Percentiles rank a stretch among this genome's conserved stretches.
These are phyloP conservation scores for Breviolum minutum DNA, from an alignment of 73 alveolate genomes.

Conservation along the genomic window DNA sequence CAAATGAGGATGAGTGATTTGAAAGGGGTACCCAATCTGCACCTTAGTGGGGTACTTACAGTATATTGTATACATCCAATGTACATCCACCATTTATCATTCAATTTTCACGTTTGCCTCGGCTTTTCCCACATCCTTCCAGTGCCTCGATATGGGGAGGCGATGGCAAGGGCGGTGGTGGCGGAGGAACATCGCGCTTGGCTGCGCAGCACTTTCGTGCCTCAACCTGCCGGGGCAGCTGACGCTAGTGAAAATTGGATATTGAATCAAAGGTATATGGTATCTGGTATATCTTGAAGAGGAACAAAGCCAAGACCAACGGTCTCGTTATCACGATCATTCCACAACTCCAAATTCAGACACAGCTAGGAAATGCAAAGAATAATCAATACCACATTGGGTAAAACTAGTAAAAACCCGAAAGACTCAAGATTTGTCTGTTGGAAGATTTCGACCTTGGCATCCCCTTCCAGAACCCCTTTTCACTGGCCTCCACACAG, in stretches of 20 bases:
- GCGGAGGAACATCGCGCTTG: not conserved
- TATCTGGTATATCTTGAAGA: not conserved
- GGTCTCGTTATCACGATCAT: too few species aligned
- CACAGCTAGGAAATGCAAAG: not conserved
- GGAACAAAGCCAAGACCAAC: too few species aligned
- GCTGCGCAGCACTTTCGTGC: slow-evolving; percentile 87
- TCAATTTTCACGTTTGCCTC: not conserved
- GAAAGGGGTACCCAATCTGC: too few species aligned
- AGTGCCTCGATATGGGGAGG: not conserved
- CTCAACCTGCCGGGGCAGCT: slow-evolving; percentile 8
- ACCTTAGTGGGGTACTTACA: too few species aligned
- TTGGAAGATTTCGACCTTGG: not conserved
- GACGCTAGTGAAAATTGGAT: not conserved
- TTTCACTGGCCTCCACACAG: slow-evolving; percentile 69
- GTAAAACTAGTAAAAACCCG: not conserved
- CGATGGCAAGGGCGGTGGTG: slow-evolving; percentile 8
- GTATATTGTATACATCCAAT: too few species aligned
- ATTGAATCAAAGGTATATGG: not conserved
- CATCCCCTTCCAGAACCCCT: not conserved
- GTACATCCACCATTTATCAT: too few species aligned
- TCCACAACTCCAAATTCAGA: too few species aligned
- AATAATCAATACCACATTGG: not conserved
- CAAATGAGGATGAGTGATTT: too few species aligned
- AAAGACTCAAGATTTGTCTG: not conserved
- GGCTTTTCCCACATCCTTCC: not conserved